Conservation (phyloP, 2,329 filamentous ascomycete genomes). For the Colletotrichum sidae region DNA sequence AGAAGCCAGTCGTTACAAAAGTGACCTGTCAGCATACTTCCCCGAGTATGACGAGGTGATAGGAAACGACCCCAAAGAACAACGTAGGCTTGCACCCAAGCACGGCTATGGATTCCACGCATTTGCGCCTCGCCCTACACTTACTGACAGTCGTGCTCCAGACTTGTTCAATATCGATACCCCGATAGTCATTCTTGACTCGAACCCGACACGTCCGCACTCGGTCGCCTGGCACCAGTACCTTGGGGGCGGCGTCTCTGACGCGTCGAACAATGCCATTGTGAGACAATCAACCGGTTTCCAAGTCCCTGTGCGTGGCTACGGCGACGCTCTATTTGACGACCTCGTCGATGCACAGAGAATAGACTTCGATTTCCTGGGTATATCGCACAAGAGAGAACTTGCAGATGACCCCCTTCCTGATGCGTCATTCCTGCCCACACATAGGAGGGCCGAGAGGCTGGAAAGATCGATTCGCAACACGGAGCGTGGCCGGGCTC, state of each 20-base stretch:
- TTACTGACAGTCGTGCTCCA: slow-evolving; percentile 49
- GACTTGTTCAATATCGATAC: slow-evolving; percentile 81
- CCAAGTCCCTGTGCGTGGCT: slow-evolving; percentile 60
- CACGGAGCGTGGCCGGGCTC: slow-evolving; percentile 71
- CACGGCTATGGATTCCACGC: background rate
- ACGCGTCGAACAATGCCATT: slow-evolving; percentile 4
- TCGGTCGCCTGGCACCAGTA: slow-evolving; percentile 35
- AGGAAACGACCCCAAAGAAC: slow-evolving; percentile 82
- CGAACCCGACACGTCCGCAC: slow-evolving; percentile 43
- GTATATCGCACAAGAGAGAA: slow-evolving; percentile 57
- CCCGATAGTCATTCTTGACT: slow-evolving; percentile 77
- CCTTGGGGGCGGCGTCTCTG: background rate
- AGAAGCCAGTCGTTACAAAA: slow-evolving; percentile 87
- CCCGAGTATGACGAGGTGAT: slow-evolving; percentile 95
- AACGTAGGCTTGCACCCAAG: slow-evolving; percentile 67
- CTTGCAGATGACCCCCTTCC: slow-evolving; percentile 65
- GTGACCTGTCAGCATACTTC: slow-evolving; percentile 91
- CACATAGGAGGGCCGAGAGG: slow-evolving; percentile 70
- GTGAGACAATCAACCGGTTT: slow-evolving; percentile 17
- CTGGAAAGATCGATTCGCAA: slow-evolving; percentile 73
- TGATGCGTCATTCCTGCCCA: slow-evolving; percentile 63
- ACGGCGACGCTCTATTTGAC: slow-evolving; percentile 66
- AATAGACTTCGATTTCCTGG: slow-evolving; percentile 67
- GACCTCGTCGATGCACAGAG: slow-evolving; percentile 67
- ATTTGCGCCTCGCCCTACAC: background rate